Evolutionary conservation across 192 early-diverging fungal genomes (phyloP).

Genomic region (Podila minutissima): DNA sequence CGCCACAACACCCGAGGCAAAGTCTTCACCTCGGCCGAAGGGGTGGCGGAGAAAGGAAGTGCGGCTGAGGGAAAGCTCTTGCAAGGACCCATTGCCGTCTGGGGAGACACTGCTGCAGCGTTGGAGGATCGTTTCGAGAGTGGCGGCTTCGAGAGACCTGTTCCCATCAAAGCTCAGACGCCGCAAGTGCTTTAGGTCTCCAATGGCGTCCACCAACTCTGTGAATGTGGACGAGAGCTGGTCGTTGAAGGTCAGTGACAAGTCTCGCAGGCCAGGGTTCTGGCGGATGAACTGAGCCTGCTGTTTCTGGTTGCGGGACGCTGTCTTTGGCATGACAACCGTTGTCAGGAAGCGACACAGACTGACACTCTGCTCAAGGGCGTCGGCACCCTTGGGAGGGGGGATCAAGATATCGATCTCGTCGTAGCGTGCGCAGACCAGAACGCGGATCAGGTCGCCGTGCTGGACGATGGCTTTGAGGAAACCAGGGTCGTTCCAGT

Average conservation of each 20-base stretch:
- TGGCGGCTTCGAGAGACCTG: constrained; percentile 7
- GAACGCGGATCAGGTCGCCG: constrained; percentile 21
- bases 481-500: constrained; percentile 21
- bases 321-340: constrained; percentile 21
- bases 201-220: constrained; percentile 10
- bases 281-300: constrained; percentile 21
- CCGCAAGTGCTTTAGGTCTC: constrained; percentile 2
- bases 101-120: constrained; percentile 11
- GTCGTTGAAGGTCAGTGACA: constrained; percentile 13
- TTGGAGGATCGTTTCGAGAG: constrained; percentile 20
- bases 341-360: constrained; percentile 22
- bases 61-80: constrained; percentile 21
- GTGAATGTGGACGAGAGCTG: constrained; percentile 12
- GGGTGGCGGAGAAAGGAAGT: constrained; percentile 21
- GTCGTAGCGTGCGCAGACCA: constrained; percentile 34
- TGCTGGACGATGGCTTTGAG: constrained; percentile 12
- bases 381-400: no score
- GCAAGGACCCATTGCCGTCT: not conserved
- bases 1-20: constrained; percentile 22
- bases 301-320: constrained; percentile 1
- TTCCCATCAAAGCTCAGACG: constrained; percentile 19
- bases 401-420: constrained; percentile 20
- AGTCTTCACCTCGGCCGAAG: constrained; percentile 22
- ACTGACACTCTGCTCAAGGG: not conserved
- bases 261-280: constrained; percentile 20